Percentiles rank a stretch among this genome's conserved stretches.
Conservation (phyloP, 371 early-diverging fungal species). For the Mucor irregularis region DNA sequence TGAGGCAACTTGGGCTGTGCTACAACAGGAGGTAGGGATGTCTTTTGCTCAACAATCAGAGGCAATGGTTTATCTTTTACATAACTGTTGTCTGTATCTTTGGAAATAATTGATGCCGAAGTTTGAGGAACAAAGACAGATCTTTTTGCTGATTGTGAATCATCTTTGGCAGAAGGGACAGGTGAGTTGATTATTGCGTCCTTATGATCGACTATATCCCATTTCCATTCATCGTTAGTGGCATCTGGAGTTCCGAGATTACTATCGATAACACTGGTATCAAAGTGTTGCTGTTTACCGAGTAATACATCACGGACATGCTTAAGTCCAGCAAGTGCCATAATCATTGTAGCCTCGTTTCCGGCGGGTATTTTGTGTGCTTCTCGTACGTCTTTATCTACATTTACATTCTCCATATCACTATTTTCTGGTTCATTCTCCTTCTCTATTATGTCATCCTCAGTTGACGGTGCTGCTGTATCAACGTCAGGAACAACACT, state of each 20-base stretch:
- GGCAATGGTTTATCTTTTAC: slow-evolving; percentile 20
- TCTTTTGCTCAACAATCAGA: not conserved
- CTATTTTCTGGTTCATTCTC: no score
- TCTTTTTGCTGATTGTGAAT: not conserved
- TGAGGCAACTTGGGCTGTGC: slow-evolving; percentile 3
- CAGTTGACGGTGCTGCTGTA: not conserved
- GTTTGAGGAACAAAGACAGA: slow-evolving; percentile 1
- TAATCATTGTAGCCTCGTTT: slow-evolving; percentile 37
- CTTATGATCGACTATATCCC: slow-evolving; percentile 7
- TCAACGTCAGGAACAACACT: not conserved
- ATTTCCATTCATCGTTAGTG: slow-evolving; percentile 4
- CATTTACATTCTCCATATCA: not conserved
- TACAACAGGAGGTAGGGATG: not conserved
- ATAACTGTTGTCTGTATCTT: not conserved
- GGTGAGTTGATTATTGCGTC: not conserved
- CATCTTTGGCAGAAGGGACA: not conserved
- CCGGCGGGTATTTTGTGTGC: not conserved
- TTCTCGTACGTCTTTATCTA: slow-evolving; percentile 10
- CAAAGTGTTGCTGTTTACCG: slow-evolving; percentile 51
- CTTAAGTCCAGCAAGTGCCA: slow-evolving; percentile 58
- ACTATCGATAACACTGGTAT: slow-evolving; percentile 44
- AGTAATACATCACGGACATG: slow-evolving; percentile 63
- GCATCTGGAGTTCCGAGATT: not conserved
- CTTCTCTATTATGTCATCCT: not conserved
- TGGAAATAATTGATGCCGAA: not conserved